These are phyloP conservation scores for Solidago caesia DNA, from an alignment of 129 eudicot species.

Conservation along the genomic window DNA sequence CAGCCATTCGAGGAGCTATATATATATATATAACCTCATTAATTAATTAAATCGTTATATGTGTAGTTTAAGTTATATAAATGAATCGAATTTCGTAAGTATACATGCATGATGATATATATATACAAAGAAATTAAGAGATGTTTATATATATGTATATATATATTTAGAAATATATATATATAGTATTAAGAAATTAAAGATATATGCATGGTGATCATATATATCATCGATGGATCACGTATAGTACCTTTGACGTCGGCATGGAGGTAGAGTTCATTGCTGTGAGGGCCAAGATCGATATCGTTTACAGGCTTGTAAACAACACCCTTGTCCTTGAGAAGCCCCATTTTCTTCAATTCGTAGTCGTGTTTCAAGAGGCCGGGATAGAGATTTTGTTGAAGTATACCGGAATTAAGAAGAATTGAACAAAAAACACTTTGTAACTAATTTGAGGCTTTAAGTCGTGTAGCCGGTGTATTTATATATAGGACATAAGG, in stretches of 20 bases:
- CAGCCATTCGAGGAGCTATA: conserved; percentile 88
- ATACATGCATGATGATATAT: neutral
- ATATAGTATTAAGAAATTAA: no score
- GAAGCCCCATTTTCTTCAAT: conserved; percentile 40
- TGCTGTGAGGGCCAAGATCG: conserved; percentile 65
- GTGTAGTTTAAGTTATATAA: neutral
- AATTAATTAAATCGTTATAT: neutral
- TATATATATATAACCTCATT: neutral
- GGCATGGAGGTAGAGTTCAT: conserved; percentile 60
- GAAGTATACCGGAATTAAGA: neutral
- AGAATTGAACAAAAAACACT: neutral
- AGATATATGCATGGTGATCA: no score
- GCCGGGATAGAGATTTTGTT: neutral
- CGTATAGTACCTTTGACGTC: conserved; percentile 82
- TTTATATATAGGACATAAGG: neutral
- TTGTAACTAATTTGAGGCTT: neutral
- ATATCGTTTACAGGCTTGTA: conserved; percentile 63
- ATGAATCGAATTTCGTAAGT: neutral
- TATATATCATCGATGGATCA: no score
- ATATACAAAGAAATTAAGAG: neutral
- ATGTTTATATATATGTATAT: neutral
- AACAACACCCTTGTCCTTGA: conserved; percentile 50
- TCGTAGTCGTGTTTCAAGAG: neutral
- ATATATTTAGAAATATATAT: no score
- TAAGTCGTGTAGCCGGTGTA: neutral